Base-by-base conservation (phyloP, 2,329 filamentous ascomycete species). In the Trichoderma endophyticum region DNA sequence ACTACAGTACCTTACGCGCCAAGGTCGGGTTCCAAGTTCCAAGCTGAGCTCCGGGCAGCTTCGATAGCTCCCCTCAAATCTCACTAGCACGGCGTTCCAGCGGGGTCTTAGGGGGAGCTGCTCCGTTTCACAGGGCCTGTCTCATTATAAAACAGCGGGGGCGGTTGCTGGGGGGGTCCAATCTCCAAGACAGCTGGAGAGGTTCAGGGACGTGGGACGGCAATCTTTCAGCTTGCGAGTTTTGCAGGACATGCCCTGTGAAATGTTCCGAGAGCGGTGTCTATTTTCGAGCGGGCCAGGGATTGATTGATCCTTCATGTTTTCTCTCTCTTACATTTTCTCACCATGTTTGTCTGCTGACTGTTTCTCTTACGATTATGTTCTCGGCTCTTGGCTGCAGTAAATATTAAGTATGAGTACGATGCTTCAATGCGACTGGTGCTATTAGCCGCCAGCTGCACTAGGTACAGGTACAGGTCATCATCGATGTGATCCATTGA, bases 101-200 rank as follows among this genome's bases (percentile, higher is more conserved):
- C 59, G 66, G 66, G 66, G 66, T 70, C 43, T 51, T 70, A 34
- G 57, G 67, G 39, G 39, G 32, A 51, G 26, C 62, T 65, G 62
- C 18, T 18, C 24, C 48, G 63, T 66, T 66, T 66, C 63, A 66
- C 63, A 39, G 32, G 63, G 30, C 63, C 18, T 56, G 48, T 51
- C 63, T 66, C 63, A 66, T 66, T 66, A 66, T 59, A 68, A 68
- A 68, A 68, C 56, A 68, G 65, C 54, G 36, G 65, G 54, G 39
- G 15, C 26, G 61, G 61, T 30, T 63, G 61, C 64, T 39, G 51
- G 64, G 48, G 34, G 34, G 34, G 34, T 36, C 15, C 34, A 36
- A 36, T 36, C 34, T 36, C 34, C 34, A 36, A 36, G 34, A 36
- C 34, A 36, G 21, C 21, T 21, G 34, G 34, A 2, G 34, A 36